Evolutionary conservation across 257 asterid genomes (phyloP).

Genomic region (Lycium barbarum): DNA sequence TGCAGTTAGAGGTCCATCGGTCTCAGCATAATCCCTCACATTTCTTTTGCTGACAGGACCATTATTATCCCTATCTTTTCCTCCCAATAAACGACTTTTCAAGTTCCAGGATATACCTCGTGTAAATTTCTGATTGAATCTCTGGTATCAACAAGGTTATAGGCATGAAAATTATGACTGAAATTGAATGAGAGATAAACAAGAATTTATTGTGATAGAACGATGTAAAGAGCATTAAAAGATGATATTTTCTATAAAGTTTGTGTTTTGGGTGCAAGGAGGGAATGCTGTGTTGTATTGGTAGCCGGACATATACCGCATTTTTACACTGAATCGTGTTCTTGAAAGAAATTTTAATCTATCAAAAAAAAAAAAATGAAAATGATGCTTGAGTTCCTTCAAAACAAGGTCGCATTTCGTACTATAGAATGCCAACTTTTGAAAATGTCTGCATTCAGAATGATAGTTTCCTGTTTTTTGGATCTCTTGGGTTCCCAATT

Average conservation of each 20-base stretch:
- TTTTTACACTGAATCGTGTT: not conserved
- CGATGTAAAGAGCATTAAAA: not conserved
- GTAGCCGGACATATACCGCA: not conserved
- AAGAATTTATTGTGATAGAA: not conserved
- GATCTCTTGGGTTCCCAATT: not conserved
- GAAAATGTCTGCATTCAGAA: not conserved
- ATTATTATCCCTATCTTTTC: too few relatives aligned
- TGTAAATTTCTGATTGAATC: too few relatives aligned
- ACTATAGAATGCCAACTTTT: not conserved
- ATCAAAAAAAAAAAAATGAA: not conserved
- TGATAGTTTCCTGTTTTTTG: constrained; percentile 6
- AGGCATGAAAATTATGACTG: not conserved
- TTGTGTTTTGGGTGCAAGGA: not conserved
- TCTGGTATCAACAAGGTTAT: not conserved
- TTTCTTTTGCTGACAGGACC: too few relatives aligned
- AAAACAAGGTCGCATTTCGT: not conserved
- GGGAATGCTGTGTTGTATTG: not conserved
- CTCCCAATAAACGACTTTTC: too few relatives aligned
- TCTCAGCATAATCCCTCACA: not conserved
- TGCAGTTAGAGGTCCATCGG: not conserved
- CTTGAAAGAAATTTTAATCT: not conserved
- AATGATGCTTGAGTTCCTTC: not conserved
- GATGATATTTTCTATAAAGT: not conserved
- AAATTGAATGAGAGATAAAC: not conserved
- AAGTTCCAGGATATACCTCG: too few relatives aligned